phyloP scores from a whole-genome alignment of 228 moss, liverwort and hornwort genomes.

The Sphagnum fallax region DNA sequence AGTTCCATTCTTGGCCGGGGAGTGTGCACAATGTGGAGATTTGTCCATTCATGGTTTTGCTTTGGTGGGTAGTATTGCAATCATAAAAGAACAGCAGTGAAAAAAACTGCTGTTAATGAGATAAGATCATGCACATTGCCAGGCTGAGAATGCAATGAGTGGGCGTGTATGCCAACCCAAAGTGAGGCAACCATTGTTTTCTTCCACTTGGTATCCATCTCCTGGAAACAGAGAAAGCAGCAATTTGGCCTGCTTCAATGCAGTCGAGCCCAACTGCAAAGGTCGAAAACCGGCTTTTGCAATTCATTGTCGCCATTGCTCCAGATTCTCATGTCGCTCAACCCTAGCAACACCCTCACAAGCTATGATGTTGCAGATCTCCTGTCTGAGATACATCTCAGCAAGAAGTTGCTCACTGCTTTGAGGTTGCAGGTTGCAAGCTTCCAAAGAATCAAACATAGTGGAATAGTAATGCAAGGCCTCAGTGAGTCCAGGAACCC shows the following conservation, averaged over 20 bases:
- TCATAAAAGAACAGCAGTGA: too few species aligned
- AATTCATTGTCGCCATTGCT: conserved; percentile 63
- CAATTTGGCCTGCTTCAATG: conserved; percentile 68
- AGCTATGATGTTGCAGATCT: conserved; percentile 78
- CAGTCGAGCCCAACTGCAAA: conserved; percentile 49
- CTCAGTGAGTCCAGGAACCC: conserved; percentile 65
- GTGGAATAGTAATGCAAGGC: conserved; percentile 84
- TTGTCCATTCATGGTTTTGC: too few species aligned
- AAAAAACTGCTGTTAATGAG: too few species aligned
- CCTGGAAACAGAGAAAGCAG: conserved; percentile 65
- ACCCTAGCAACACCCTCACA: conserved; percentile 65
- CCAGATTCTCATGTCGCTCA: conserved; percentile 74
- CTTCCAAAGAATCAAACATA: conserved; percentile 91
- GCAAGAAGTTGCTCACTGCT: conserved; percentile 57
- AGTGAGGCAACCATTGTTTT: conserved; percentile 59
- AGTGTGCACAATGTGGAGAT: too few species aligned
- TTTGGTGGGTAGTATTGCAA: too few species aligned
- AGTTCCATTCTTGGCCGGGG: too few species aligned
- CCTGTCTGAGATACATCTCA: conserved; percentile 85
- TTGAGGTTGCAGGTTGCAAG: conserved; percentile 40
- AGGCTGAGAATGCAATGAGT: conserved; percentile 78
- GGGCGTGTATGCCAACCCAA: conserved; percentile 77
- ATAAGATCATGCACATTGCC: conserved; percentile 48
- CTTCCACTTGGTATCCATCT: conserved; percentile 76
- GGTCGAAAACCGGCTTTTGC: conserved; percentile 67